Evolutionary conservation across 73 alveolate genomes (phyloP), one percentile per base, ranked within the genome.

Genomic region (Stentor coeruleus): DNA sequence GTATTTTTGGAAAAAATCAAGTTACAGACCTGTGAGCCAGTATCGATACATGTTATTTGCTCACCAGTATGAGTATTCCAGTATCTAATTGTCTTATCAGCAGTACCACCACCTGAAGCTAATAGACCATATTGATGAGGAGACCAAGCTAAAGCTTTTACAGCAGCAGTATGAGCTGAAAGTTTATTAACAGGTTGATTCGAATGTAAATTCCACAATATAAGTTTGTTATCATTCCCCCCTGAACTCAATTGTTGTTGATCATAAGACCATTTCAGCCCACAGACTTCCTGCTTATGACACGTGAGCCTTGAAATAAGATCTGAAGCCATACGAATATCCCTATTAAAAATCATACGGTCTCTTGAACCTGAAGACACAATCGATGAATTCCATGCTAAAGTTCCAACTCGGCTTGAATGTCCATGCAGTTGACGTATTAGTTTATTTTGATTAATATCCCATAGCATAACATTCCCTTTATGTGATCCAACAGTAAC

Each of bases 71-170:
- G 86, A 49, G 99, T 94, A 91, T 98, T 97, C 99, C 99, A 98
- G 86, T 97, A 98, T 38, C 99, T 86, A 35, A 98, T 98, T 84
- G 98, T 91, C 83, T 98, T 86, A 93, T 98, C 99, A 0, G 99
- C 99, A 14, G 99, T 95, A 28, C 99, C 99, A 11, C 99, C 99
- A 31, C 99, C 99, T 20, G 95, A 84, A 0, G 98, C 99, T 73
- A 98, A 75, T 41, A 97, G 89, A 42, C 99, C 98, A 91, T 91
- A 98, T 87, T 98, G 94, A 89, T 98, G 99, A 3, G 99, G 99
- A 30, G 99, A 94, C 99, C 99, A 98, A 2, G 99, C 99, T 11
- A 98, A 92, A 31, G 99, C 99, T 86, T 98, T 98, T 20, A 98
- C 99, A 1, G 99, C 99, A 1, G 99, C 99, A 58, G 83, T 84